These are phyloP conservation scores for Panellus pusillus DNA, from an alignment of 768 basidiomycete species.

Conservation along the genomic window DNA sequence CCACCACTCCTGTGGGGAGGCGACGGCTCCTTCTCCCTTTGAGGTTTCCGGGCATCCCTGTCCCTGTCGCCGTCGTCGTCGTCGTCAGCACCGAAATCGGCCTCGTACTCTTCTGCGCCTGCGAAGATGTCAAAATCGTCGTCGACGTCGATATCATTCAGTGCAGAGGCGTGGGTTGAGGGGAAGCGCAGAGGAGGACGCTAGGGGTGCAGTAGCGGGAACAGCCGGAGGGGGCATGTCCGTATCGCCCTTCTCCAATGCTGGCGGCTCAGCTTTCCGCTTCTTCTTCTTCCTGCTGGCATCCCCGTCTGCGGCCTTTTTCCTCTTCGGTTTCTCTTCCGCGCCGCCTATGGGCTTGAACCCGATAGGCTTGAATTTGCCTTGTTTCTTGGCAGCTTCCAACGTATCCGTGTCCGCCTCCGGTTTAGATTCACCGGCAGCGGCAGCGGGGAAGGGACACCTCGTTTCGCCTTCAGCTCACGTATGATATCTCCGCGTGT, in stretches of 20 bases:
- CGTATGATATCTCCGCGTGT: slow-evolving; percentile 76
- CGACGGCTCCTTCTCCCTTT: slow-evolving; percentile 18
- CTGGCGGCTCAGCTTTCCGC: slow-evolving; percentile 40
- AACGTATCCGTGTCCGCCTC: slow-evolving; percentile 33
- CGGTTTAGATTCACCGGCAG: slow-evolving; percentile 25
- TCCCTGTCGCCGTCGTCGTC: slow-evolving; percentile 44
- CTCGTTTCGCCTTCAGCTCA: slow-evolving; percentile 70
- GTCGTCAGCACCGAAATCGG: slow-evolving; percentile 56
- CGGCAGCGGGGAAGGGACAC: slow-evolving; percentile 23
- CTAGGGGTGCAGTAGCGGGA: slow-evolving; percentile 12
- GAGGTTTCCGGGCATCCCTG: slow-evolving; percentile 11
- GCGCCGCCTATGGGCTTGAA: slow-evolving; percentile 60
- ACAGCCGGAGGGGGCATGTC: not conserved
- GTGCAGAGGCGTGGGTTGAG: too few relatives aligned
- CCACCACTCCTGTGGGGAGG: slow-evolving; percentile 19
- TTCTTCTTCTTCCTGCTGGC: slow-evolving; percentile 58
- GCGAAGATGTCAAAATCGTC: slow-evolving; percentile 87
- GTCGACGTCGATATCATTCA: too few relatives aligned
- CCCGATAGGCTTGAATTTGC: slow-evolving; percentile 60
- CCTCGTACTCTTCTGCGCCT: slow-evolving; percentile 81
- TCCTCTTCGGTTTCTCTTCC: slow-evolving; percentile 53
- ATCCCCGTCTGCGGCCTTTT: slow-evolving; percentile 40
- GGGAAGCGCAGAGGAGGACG: slow-evolving; percentile 24
- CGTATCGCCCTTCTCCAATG: slow-evolving; percentile 22
- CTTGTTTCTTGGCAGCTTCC: slow-evolving; percentile 48